phyloP scores from a whole-genome alignment of 2,329 filamentous ascomycete genomes.

The Cadophora gregata region DNA sequence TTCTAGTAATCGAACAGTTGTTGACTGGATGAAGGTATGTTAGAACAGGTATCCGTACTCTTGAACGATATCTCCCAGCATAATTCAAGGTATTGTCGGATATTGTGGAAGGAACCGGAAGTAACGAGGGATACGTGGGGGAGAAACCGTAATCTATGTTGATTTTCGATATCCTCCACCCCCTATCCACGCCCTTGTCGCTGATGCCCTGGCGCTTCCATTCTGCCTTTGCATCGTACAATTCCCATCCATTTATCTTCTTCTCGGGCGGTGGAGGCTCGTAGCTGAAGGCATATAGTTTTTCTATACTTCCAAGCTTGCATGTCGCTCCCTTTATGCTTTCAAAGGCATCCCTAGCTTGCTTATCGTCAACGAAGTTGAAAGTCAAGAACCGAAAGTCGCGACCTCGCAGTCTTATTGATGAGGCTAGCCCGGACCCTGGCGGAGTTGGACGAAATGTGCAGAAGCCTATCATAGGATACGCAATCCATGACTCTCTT shows the following conservation, averaged over 20 bases:
- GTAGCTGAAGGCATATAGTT: slow-evolving; percentile 89
- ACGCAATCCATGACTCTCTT: slow-evolving; percentile 90
- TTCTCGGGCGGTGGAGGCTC: slow-evolving; percentile 75
- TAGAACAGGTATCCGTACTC: slow-evolving; percentile 84
- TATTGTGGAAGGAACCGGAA: slow-evolving; percentile 86
- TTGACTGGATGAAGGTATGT: slow-evolving; percentile 97
- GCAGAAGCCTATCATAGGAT: slow-evolving; percentile 87
- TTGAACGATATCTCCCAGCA: slow-evolving; percentile 85
- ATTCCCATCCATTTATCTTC: slow-evolving; percentile 77
- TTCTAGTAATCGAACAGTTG: slow-evolving; percentile 94
- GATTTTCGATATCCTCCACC: slow-evolving; percentile 88
- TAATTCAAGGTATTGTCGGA: slow-evolving; percentile 98
- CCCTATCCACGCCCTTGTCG: slow-evolving; percentile 65
- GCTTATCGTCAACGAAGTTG: slow-evolving; percentile 76
- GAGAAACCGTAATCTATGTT: slow-evolving; percentile 92
- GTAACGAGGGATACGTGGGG: slow-evolving; percentile 84
- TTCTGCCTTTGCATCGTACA: slow-evolving; percentile 87
- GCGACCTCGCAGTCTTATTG: slow-evolving; percentile 85
- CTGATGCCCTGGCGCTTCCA: slow-evolving; percentile 88
- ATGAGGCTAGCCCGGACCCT: slow-evolving; percentile 73
- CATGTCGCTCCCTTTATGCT: slow-evolving; percentile 83
- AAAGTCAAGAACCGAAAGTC: slow-evolving; percentile 96
- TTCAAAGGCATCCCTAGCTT: slow-evolving; percentile 85
- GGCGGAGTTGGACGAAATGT: slow-evolving; percentile 76
- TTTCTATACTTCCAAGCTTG: slow-evolving; percentile 82